Base-by-base conservation (phyloP, 108 stramenopile species). In the Cyclostephanos tholiformis region DNA sequence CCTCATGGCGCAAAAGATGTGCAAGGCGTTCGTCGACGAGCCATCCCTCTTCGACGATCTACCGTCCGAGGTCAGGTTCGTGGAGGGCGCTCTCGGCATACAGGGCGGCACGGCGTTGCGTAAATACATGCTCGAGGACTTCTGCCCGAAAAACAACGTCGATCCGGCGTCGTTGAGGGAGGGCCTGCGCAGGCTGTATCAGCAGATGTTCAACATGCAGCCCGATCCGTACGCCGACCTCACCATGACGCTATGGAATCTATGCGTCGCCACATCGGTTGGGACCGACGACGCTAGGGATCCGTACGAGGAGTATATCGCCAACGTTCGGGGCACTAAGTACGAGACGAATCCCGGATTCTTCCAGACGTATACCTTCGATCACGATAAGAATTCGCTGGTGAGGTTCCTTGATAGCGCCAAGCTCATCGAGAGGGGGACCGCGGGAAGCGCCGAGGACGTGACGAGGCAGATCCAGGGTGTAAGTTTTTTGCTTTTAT, bases 301-400 rank as follows among this genome's bases (percentile, higher is more conserved):
- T 70, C 92, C 92, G 6, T 91, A 91, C 62, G 72, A 60, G 23
- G 67, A 79, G 36, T 89, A 90, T 69, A 71, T 91, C 56, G 71
- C 55, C 65, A 83, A 74, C 64, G 73, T 72, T 13, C 84, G 84
- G 62, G 75, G 80, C 13, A 67, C 62, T 3, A 53, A 63, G 39
- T 80, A 75, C 48, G 72, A 82, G n/a, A 77, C 74, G 61, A 79
- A 76, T 62, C 92, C 92, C 2, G 92, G 87, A 7, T 88, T 73
- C 76, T 94, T 94, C 60, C 88, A 91, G 69, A 91, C 92, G 23
- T 94, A 94, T 57, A 94, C 92, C 13, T 94, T 94, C 73, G 86
- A 94, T 70, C 80, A 88, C 64, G 71, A 85, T 63, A 76, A 82
- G 64, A 63, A 83, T 63, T 85, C 84, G 56, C 52, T 94, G 32